These are phyloP conservation scores for Nemania sp. DNA, from an alignment of 2,329 filamentous ascomycete species.

Conservation along the genomic window DNA sequence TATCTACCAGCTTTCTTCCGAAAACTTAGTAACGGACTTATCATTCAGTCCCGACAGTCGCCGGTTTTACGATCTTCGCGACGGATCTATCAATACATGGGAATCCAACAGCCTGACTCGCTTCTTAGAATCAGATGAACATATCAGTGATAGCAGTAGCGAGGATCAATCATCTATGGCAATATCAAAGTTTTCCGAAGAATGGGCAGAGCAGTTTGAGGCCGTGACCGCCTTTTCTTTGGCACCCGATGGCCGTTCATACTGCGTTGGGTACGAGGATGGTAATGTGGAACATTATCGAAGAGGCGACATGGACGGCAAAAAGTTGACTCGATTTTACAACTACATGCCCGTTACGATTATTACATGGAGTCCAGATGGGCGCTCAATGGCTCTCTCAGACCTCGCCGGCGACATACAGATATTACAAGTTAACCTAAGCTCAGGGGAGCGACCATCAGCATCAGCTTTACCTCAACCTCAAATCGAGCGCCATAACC, in stretches of 20 bases:
- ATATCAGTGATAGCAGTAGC: neutral
- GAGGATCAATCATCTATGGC: neutral
- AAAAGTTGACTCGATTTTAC: neutral
- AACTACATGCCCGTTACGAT: neutral
- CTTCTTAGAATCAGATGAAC: conserved; percentile 4
- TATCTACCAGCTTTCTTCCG: conserved; percentile 29
- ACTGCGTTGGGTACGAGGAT: conserved; percentile 8
- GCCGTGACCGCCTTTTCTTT: neutral
- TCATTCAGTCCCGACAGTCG: conserved; percentile 28
- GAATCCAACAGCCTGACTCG: conserved; percentile 23
- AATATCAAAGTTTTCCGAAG: neutral
- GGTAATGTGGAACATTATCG: neutral
- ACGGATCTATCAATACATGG: conserved; percentile 31
- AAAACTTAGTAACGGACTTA: conserved; percentile 22
- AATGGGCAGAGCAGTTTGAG: neutral
- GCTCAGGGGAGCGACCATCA: neutral
- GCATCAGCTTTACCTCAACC: neutral
- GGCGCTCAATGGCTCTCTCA: neutral
- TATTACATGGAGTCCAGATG: neutral
- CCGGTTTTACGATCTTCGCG: conserved; percentile 29
- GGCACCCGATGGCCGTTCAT: neutral
- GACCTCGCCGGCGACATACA: neutral
- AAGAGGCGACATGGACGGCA: neutral
- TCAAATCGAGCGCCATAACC: neutral
- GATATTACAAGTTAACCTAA: neutral